Base-by-base conservation (phyloP, 352 stramenopile species). In the Albugo candida region DNA sequence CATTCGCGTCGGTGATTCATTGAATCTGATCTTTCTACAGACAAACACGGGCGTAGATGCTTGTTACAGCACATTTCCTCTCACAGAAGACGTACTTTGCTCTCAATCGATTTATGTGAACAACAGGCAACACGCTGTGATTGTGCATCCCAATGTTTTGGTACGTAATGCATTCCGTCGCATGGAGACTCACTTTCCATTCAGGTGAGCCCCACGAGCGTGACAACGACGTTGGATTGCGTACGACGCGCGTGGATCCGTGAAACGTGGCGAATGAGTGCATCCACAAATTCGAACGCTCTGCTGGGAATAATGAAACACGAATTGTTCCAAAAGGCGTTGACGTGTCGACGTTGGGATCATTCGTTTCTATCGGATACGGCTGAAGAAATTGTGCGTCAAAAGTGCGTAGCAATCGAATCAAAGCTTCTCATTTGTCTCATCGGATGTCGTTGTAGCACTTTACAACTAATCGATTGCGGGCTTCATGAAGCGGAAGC, bases 261-360 rank as follows among this genome's bases (percentile, higher is more conserved):
- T 34, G 71, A 89, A 54, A 82, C 67, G 0, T 52, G 83, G 12
- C 66, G 63, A 24, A 67, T 89, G 5, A 76, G 47, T 18, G 49
- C 58, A n/a, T 58, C 68, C 8, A 83, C 66, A n/a, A 60, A 70
- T 19, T 42, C 63, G 11, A 80, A 78, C 20, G 77, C 72, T 14
- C 66, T 87, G 16, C 44, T 87, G 12, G 77, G 77, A 36, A 91
- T 63, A 13, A 53, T 91, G 16, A 91, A 91, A 53, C 77, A 91
- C 57, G 65, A 85, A n/a, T 48, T 91, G 2, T 91, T 91, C 44
- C 69, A 91, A 45, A 41, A 58, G 16, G 64, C 68, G 16, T 47
- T 91, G 48, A 18, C 69, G 12, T 56, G 63, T 27, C 54, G 57
- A 11, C 52, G 68, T 11, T 49, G 61, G 34, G 59, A 50, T 11